These are phyloP conservation scores for Paracoccidioides lutzii DNA, from an alignment of 2,329 filamentous ascomycete genomes.

Conservation along the genomic window DNA sequence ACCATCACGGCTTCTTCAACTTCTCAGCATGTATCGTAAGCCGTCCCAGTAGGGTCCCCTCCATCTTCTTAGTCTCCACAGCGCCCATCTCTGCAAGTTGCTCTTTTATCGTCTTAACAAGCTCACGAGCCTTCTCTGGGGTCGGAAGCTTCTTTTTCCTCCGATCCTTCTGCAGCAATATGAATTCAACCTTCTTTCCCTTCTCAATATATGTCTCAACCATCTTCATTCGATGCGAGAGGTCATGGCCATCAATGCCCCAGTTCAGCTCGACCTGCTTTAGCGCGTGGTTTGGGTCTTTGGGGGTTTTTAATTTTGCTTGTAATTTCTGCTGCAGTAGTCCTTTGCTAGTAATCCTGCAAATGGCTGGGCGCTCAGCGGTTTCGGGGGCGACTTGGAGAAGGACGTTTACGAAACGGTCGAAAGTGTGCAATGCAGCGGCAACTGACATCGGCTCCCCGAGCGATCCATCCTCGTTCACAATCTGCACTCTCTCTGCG, in stretches of 20 bases:
- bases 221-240: constrained; percentile 57
- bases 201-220: constrained; percentile 57
- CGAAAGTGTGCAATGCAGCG: constrained; percentile 31
- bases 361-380: constrained; percentile 43
- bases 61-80: constrained; percentile 28
- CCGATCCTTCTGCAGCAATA: constrained; percentile 52
- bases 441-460: constrained; percentile 18
- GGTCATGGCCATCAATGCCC: constrained; percentile 65
- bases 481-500: constrained; percentile 21
- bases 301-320: constrained; percentile 25
- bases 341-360: constrained; percentile 53
- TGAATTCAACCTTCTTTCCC: constrained; percentile 61
- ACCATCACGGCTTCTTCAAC: constrained; percentile 3
- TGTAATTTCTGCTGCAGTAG: constrained; percentile 31
- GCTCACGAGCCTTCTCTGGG: constrained; percentile 45
- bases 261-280: constrained; percentile 88
- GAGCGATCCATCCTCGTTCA: constrained; percentile 22
- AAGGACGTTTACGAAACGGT: constrained; percentile 40
- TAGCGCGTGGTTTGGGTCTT: constrained; percentile 28
- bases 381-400: constrained; percentile 34
- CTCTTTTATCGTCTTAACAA: constrained; percentile 42
- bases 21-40: constrained; percentile 28
- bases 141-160: constrained; percentile 45
- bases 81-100: constrained; percentile 32
- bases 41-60: constrained; percentile 29